Percentiles rank a stretch among this genome's conserved stretches.
Evolutionary conservation across 305 asterid species (phyloP).

Genomic region (Solanum hybrid): DNA sequence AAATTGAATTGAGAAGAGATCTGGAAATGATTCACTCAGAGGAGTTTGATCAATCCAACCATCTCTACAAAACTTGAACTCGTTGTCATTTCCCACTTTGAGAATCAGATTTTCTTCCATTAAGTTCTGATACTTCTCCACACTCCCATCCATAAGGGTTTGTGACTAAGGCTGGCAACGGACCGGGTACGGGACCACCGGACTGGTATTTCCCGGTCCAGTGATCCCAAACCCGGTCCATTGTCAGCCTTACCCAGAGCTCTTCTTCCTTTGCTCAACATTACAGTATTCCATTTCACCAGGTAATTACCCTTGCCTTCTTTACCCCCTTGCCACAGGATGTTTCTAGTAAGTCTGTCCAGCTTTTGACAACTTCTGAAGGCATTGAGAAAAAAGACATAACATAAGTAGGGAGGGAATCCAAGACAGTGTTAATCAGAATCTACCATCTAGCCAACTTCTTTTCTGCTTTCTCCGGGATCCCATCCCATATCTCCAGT

Average conservation of each 20-base stretch:
- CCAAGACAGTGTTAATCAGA: not conserved
- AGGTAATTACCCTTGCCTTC: not conserved
- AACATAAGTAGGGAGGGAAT: not conserved
- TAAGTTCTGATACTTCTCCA: not conserved
- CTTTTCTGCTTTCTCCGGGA: not conserved
- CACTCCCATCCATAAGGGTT: not conserved
- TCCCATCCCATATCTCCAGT: not conserved
- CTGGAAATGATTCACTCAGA: not conserved
- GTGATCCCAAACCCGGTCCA: not conserved
- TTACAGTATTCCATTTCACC: not conserved
- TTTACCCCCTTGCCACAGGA: not conserved
- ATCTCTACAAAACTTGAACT: not conserved
- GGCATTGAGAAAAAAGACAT: not conserved
- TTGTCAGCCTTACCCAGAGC: not conserved
- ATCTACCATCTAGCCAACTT: not conserved
- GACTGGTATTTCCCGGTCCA: not conserved
- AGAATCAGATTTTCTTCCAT: not conserved
- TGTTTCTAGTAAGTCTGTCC: not conserved
- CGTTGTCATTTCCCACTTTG: not conserved
- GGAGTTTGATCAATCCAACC: not conserved
- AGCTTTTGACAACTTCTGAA: not conserved
- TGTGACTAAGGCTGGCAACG: not conserved
- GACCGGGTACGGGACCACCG: not conserved
- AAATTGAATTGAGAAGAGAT: not conserved
- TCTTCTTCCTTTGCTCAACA: not conserved